phyloP scores from a whole-genome alignment of 352 stramenopile genomes.

The Phytophthora rubi region DNA sequence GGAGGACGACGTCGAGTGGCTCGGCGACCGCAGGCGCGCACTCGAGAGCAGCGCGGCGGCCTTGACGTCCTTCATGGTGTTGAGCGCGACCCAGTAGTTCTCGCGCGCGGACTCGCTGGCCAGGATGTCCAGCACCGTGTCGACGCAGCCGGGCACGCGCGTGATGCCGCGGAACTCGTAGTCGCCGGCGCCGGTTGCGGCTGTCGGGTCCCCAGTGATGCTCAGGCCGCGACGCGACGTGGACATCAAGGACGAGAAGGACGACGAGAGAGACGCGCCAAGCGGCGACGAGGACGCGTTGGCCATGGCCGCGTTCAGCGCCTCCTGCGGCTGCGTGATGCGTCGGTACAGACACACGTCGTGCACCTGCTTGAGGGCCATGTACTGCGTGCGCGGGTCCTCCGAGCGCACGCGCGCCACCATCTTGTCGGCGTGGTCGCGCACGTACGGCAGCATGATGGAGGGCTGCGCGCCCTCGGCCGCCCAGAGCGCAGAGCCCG shows the following conservation, averaged over 20 bases:
- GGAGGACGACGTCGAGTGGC: slow-evolving; percentile 35
- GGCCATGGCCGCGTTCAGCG: slow-evolving; percentile 19
- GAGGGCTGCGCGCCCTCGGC: slow-evolving; percentile 37
- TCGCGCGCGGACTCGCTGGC: slow-evolving; percentile 64
- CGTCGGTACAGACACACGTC: slow-evolving; percentile 77
- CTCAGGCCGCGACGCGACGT: slow-evolving; percentile 29
- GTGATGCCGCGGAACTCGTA: slow-evolving; percentile 78
- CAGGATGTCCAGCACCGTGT: slow-evolving; percentile 64
- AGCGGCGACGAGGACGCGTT: slow-evolving; percentile 10
- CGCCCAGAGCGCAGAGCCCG: slow-evolving; percentile 51
- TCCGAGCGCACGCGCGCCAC: slow-evolving; percentile 49
- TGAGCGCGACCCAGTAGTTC: slow-evolving; percentile 76
- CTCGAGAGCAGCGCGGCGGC: slow-evolving; percentile 52
- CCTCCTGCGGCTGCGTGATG: slow-evolving; percentile 27
- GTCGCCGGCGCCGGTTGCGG: slow-evolving; percentile 21
- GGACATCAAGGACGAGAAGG: slow-evolving; percentile 36
- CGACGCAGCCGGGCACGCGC: slow-evolving; percentile 60
- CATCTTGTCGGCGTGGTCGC: slow-evolving; percentile 54
- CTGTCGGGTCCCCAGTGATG: slow-evolving; percentile 16
- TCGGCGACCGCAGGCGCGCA: slow-evolving; percentile 37
- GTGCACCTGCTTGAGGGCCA: slow-evolving; percentile 60
- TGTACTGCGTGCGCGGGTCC: slow-evolving; percentile 60
- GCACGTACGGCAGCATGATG: slow-evolving; percentile 63
- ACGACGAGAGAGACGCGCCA: slow-evolving; percentile 29
- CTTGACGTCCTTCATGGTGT: slow-evolving; percentile 70